phyloP scores from a whole-genome alignment of 805 yeast species.

The Lipomyces sp. region DNA sequence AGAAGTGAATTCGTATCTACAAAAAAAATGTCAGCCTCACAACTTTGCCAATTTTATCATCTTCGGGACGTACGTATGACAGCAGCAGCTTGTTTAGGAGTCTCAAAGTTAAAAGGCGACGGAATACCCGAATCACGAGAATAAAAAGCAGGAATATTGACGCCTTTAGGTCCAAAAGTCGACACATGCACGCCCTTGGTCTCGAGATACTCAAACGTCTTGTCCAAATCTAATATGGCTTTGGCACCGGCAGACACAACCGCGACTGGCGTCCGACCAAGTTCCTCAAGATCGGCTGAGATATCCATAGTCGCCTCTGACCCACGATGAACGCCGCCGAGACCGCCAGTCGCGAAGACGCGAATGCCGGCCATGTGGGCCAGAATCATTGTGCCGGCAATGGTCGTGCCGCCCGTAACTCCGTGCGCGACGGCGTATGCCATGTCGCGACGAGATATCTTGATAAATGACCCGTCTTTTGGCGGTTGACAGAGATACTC shows the following conservation, averaged over 20 bases:
- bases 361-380: conserved; percentile 75
- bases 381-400: conserved; percentile 84
- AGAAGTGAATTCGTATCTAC: conserved; percentile 51
- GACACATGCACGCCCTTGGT: conserved; percentile 89
- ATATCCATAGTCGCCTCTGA: conserved; percentile 78
- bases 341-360: conserved; percentile 91
- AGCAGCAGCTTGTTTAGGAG: conserved; percentile 63
- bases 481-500: conserved; percentile 40
- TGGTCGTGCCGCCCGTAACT: conserved; percentile 88
- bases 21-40: background rate
- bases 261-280: conserved; percentile 79
- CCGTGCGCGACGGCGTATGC: conserved; percentile 48
- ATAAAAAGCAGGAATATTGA: conserved; percentile 79
- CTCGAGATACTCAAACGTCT: conserved; percentile 84
- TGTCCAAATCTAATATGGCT: conserved; percentile 75
- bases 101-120: conserved; percentile 69
- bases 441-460: conserved; percentile 79
- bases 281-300: conserved; percentile 85
- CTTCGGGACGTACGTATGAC: conserved; percentile 52
- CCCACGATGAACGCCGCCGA: conserved; percentile 88
- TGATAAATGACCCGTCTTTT: conserved; percentile 46
- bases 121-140: conserved; percentile 72
- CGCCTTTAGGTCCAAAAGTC: conserved; percentile 60
- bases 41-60: background rate
- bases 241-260: conserved; percentile 96